A percentile compares a stretch with the other conserved stretches of the same genome.
These are phyloP conservation scores for Tetrapisispora iriomotensis DNA, from an alignment of 805 yeast genomes.

Conservation along the genomic window DNA sequence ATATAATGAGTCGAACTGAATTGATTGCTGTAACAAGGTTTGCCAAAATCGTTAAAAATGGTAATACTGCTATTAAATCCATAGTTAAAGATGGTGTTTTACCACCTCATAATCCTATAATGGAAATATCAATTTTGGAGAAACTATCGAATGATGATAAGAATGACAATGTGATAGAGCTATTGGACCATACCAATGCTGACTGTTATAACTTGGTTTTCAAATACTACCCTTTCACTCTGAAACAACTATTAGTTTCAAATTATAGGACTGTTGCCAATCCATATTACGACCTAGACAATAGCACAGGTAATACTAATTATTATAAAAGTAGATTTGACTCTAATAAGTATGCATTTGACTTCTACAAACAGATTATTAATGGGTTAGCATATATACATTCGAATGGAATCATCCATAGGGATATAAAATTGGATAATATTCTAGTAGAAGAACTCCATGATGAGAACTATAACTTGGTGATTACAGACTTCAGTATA, in stretches of 20 bases:
- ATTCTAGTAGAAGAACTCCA: constrained; percentile 28
- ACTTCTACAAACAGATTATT: constrained; percentile 63
- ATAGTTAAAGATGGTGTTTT: constrained; percentile 16
- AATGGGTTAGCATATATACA: constrained; percentile 75
- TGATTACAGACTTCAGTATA: constrained; percentile 60
- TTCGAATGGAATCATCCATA: constrained; percentile 80
- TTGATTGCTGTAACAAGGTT: constrained; percentile 12
- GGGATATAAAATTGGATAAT: constrained; percentile 92
- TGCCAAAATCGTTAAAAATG: constrained; percentile 16
- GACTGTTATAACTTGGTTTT: constrained; percentile 16
- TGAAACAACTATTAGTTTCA: constrained; percentile 14
- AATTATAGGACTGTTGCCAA: constrained; percentile 12
- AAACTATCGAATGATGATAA: constrained; percentile 5
- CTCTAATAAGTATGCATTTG: constrained; percentile 8
- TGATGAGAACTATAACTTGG: constrained; percentile 36
- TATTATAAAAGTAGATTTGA: constrained; percentile 13
- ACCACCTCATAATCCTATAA: constrained; percentile 24
- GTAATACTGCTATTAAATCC: constrained; percentile 15
- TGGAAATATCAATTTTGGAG: constrained; percentile 17
- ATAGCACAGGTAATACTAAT: not conserved
- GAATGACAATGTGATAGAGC: constrained; percentile 10
- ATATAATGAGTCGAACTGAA: not conserved
- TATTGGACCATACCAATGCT: constrained; percentile 6
- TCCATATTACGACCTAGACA: constrained; percentile 13
- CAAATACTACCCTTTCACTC: constrained; percentile 10